Evolutionary conservation across 495 filamentous ascomycete species (phyloP).

Genomic region (Parathielavia appendiculata): DNA sequence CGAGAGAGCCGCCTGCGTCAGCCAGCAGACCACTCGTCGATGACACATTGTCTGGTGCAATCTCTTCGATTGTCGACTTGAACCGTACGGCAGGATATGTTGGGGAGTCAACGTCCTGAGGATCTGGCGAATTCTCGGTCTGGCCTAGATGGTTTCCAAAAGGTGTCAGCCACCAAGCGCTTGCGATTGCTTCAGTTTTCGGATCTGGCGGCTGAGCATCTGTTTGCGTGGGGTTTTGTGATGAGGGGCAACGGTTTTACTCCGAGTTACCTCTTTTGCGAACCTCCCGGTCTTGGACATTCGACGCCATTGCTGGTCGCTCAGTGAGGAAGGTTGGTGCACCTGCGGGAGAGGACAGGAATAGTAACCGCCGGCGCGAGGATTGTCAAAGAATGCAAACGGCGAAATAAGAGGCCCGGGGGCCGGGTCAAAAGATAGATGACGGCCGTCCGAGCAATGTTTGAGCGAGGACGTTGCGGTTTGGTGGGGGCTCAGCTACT

Average conservation of each 20-base stretch:
- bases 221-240: conserved; percentile 20
- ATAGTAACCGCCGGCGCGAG: background rate
- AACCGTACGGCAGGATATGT: conserved; percentile 63
- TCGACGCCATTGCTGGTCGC: conserved; percentile 21
- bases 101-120: conserved; percentile 18
- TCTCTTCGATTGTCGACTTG: conserved; percentile 68
- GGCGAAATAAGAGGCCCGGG: conserved; percentile 7
- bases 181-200: conserved; percentile 15
- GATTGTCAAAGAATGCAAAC: conserved; percentile 6
- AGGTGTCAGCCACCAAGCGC: conserved; percentile 10
- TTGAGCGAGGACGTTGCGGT: conserved; percentile 16
- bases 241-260: conserved; percentile 22
- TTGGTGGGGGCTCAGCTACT: conserved; percentile 28
- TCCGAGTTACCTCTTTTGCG: conserved; percentile 16
- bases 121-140: conserved; percentile 16
- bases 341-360: background rate
- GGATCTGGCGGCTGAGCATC: background rate
- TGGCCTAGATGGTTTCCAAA: background rate
- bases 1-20: conserved; percentile 13
- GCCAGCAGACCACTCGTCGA: conserved; percentile 25
- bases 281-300: conserved; percentile 15
- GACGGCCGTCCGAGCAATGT: conserved; percentile 8
- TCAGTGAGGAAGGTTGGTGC: conserved; percentile 8
- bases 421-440: conserved; percentile 3
- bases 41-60: conserved; percentile 50